phyloP scores from a whole-genome alignment of 164 flowering plant genomes.

The Kingdonia uniflora region DNA sequence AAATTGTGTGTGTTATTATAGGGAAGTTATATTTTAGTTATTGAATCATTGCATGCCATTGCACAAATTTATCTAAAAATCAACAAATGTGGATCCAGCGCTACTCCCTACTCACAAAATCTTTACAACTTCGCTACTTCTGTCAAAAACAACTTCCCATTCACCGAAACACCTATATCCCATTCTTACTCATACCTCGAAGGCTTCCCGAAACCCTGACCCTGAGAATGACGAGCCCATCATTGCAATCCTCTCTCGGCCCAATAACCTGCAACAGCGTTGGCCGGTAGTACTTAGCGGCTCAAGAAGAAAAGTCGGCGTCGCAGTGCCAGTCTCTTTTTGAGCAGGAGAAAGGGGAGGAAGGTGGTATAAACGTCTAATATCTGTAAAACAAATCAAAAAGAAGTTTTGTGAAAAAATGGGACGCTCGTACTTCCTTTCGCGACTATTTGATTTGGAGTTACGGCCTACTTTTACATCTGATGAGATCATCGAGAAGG shows the following conservation, averaged over 20 bases:
- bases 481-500: conserved; percentile 64
- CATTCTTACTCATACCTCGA: conserved; percentile 37
- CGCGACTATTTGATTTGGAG: conserved; percentile 71
- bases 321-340: conserved; percentile 77
- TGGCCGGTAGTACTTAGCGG: too few relatives aligned
- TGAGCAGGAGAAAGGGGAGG: conserved; percentile 85
- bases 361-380: conserved; percentile 86
- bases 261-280: conserved; percentile 53
- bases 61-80: too few relatives aligned
- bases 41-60: too few relatives aligned
- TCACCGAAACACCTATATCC: conserved; percentile 9
- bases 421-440: conserved; percentile 62
- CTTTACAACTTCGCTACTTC: conserved; percentile 28
- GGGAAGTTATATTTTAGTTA: too few relatives aligned
- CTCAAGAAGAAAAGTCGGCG: conserved; percentile 60
- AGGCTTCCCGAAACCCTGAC: conserved; percentile 63
- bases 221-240: conserved; percentile 72
- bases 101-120: conserved; percentile 10
- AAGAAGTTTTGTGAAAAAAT: conserved; percentile 54
- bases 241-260: conserved; percentile 57
- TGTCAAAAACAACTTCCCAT: conserved; percentile 26
- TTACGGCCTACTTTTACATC: conserved; percentile 53
- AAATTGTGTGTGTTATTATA: too few relatives aligned
- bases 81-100: conserved; percentile 41
- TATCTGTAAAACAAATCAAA: conserved; percentile 72